Percentiles rank a stretch among this genome's conserved stretches.
Conservation (phyloP, 176 grass and related monocot genomes). For the Oryza glaberrima region DNA sequence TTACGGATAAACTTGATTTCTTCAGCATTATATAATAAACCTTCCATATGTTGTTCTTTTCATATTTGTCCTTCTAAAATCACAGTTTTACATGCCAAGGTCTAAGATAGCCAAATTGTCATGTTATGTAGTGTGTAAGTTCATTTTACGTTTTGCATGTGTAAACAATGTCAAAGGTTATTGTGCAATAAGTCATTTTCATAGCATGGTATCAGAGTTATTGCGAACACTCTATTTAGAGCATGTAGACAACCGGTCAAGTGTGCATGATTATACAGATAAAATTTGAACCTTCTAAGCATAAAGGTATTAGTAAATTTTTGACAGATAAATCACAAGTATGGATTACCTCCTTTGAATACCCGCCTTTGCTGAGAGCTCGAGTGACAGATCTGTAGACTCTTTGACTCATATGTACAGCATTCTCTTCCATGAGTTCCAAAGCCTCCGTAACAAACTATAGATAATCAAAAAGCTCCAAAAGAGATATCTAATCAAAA, state of each 20-base stretch:
- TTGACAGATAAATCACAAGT: constrained; percentile 31
- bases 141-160: neutral
- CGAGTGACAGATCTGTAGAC: constrained; percentile 52
- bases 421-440: constrained; percentile 70
- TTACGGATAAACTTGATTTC: no score
- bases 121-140: neutral
- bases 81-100: neutral
- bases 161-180: neutral
- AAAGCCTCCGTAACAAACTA: constrained; percentile 83
- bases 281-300: neutral
- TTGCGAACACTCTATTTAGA: neutral
- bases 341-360: constrained; percentile 62
- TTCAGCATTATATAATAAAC: neutral
- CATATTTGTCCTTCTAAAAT: neutral
- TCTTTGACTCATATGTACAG: constrained; percentile 50
- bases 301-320: neutral
- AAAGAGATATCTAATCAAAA: constrained; percentile 36
- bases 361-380: constrained; percentile 71
- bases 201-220: neutral
- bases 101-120: neutral
- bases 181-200: neutral
- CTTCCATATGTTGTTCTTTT: neutral
- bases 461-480: constrained; percentile 44
- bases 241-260: neutral
- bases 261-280: neutral